Percentiles rank a stretch among this genome's conserved stretches.
Conservation (phyloP, 495 filamentous ascomycete genomes). For the Penicillium silybi region DNA sequence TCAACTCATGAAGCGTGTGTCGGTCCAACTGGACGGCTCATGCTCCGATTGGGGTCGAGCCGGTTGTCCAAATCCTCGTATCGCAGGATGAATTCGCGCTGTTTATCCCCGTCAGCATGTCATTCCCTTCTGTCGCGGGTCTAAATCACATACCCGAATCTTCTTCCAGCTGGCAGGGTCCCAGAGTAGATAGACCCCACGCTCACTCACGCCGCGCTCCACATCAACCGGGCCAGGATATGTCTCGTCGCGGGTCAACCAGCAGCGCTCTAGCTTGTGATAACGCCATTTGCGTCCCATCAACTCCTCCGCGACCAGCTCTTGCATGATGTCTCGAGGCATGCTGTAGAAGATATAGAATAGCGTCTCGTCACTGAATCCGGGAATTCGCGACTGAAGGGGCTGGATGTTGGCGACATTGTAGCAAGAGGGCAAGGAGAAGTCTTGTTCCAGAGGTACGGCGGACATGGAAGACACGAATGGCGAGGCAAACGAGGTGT, state of each 20-base stretch:
- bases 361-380: slow-evolving; percentile 86
- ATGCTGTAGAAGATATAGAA: slow-evolving; percentile 95
- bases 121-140: not conserved
- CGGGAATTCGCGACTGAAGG: slow-evolving; percentile 70
- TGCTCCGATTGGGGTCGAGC: slow-evolving; percentile 37
- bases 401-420: slow-evolving; percentile 81
- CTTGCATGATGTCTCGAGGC: slow-evolving; percentile 78
- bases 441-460: slow-evolving; percentile 69
- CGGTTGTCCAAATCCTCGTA: slow-evolving; percentile 72
- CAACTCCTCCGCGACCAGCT: slow-evolving; percentile 78
- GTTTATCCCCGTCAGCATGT: slow-evolving; percentile 3
- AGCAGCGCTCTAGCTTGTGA: slow-evolving; percentile 82
- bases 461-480: slow-evolving; percentile 67
- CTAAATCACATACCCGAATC: slow-evolving; percentile 56
- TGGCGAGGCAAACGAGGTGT: slow-evolving; percentile 63
- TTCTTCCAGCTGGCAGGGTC: slow-evolving; percentile 81
- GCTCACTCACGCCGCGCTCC: slow-evolving; percentile 63
- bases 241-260: slow-evolving; percentile 84
- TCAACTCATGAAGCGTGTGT: slow-evolving; percentile 41
- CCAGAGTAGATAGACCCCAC: slow-evolving; percentile 86
- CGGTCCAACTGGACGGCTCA: slow-evolving; percentile 31
- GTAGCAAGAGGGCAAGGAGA: slow-evolving; percentile 77
- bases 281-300: slow-evolving; percentile 85
- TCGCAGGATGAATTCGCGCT: slow-evolving; percentile 76
- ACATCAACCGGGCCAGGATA: slow-evolving; percentile 61